Evolutionary conservation across 2,329 filamentous ascomycete genomes (phyloP).

Genomic region (Colletotrichum caudatum): DNA sequence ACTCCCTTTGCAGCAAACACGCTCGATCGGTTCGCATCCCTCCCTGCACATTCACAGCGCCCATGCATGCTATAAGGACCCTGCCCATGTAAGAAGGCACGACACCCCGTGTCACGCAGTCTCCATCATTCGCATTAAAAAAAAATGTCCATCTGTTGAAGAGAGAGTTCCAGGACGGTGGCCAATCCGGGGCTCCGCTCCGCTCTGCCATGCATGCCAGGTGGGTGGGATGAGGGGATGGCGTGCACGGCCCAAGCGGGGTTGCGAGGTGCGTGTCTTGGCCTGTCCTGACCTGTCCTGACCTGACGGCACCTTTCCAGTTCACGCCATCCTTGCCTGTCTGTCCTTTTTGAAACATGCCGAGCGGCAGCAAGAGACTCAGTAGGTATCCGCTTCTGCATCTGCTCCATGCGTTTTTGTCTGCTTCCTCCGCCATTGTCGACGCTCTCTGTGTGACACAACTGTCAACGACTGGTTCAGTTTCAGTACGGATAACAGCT

Average conservation of each 20-base stretch:
- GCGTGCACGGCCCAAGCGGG: constrained; percentile 24
- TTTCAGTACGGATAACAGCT: not conserved
- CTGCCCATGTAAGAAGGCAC: too few species aligned
- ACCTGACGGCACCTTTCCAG: constrained; percentile 1
- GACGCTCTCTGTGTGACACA: not conserved
- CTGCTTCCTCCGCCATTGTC: not conserved
- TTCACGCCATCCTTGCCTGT: constrained; percentile 21
- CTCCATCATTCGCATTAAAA: not conserved
- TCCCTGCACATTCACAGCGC: too few species aligned
- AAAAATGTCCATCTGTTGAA: not conserved
- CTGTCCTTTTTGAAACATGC: constrained; percentile 27
- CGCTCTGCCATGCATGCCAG: not conserved
- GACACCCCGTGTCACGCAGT: not conserved
- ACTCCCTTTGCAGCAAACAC: not conserved
- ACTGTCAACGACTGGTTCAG: not conserved
- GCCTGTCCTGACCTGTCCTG: too few species aligned
- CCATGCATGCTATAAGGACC: not conserved
- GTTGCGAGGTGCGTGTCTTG: not conserved
- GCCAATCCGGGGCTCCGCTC: not conserved
- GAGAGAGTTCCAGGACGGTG: not conserved
- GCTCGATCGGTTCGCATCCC: not conserved
- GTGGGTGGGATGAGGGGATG: not conserved
- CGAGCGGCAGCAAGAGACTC: constrained; percentile 26
- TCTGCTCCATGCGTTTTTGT: not conserved
- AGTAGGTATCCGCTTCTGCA: not conserved